Evolutionary conservation across 2,329 filamentous ascomycete species (phyloP).

Genomic region (Trichothecium sympodiale): DNA sequence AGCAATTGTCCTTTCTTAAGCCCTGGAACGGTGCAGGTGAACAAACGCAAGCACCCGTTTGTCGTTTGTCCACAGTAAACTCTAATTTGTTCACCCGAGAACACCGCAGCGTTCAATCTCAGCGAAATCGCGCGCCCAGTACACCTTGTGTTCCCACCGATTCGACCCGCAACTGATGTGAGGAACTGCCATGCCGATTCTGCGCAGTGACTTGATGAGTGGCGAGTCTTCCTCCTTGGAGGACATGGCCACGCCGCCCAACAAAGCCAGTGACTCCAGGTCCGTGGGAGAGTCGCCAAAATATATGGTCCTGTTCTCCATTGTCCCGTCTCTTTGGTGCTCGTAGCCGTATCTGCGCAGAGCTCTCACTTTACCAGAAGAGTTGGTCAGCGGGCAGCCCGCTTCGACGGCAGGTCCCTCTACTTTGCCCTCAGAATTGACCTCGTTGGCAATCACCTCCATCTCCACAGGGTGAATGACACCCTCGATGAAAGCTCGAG

Average conservation of each 20-base stretch:
- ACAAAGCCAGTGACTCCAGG: constrained; percentile 33
- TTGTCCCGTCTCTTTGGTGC: constrained; percentile 6
- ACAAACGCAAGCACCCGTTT: background rate
- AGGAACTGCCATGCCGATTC: constrained; percentile 25
- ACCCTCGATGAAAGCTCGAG: constrained; percentile 33
- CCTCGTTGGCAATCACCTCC: constrained; percentile 32
- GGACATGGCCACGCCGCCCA: constrained; percentile 37
- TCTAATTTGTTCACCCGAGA: constrained; percentile 5
- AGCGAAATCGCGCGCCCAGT: constrained; percentile 32
- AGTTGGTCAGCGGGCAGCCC: constrained; percentile 23
- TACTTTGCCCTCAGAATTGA: constrained; percentile 26
- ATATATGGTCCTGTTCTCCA: constrained; percentile 27
- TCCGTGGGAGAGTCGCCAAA: constrained; percentile 49
- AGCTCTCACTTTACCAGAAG: constrained; percentile 33
- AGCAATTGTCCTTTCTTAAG: too few relatives aligned
- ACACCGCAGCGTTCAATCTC: constrained; percentile 25
- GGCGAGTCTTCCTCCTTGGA: constrained; percentile 17
- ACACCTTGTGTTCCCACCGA: constrained; percentile 10
- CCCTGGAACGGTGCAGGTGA: too few relatives aligned
- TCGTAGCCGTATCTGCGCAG: constrained; percentile 10
- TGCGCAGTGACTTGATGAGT: constrained; percentile 23
- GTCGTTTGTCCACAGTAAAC: too few relatives aligned
- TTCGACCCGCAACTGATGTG: constrained; percentile 17
- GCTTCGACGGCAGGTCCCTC: constrained; percentile 22
- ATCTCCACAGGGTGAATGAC: constrained; percentile 23